Evolutionary conservation across 768 basidiomycete genomes (phyloP), one percentile per base, ranked within the genome.

Genomic region (Pholiota microspora): DNA sequence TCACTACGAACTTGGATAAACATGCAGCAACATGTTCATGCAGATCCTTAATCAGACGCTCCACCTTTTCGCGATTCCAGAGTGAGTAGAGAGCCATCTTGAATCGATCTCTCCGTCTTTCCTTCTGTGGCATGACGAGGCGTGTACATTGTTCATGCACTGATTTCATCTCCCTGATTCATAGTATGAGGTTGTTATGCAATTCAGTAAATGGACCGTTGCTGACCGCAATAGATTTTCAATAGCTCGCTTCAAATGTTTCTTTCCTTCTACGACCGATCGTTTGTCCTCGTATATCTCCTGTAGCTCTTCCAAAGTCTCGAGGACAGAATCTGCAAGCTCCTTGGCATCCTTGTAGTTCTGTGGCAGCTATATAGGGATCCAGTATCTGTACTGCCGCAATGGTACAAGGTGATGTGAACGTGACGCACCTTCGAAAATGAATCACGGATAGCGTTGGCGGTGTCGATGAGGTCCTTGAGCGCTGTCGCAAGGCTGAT

Each of bases 101-200:
- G 36, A 50, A 50, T n/a, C 35, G n/a, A 24, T 50, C 35, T 8
- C 34, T 23, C 35, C 40, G 38, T 24, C 36, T 50, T 50, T 38
- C 49, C 5, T 24, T 36, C 12, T 13, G 27, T 1, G 49, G 49
- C 9, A 36, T 35, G 34, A 50, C 8, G 16, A 50, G 27, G 21
- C 24, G 49, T 15, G 23, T 16, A 18, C 49, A 50, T 27, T 38
- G 18, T 6, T 38, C 34, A 24, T 40, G n/a, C 4, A 28, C 35
- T 12, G 5, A 5, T 23, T 36, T 38, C 49, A 50, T 50, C 12
- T 50, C 36, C n/a, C 49, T 50, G 21, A 16, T 27, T n/a, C n/a
- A n/a, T n/a, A n/a, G n/a, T n/a, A n/a, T n/a, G n/a, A n/a, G n/a
- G n/a, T n/a, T n/a, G n/a, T n/a, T n/a, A n/a, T n/a, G 12, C 9